Percentiles rank a stretch among this genome's conserved stretches.
phyloP scores from a whole-genome alignment of 1,284 basidiomycete species.

The Rhodotorula sp. region DNA sequence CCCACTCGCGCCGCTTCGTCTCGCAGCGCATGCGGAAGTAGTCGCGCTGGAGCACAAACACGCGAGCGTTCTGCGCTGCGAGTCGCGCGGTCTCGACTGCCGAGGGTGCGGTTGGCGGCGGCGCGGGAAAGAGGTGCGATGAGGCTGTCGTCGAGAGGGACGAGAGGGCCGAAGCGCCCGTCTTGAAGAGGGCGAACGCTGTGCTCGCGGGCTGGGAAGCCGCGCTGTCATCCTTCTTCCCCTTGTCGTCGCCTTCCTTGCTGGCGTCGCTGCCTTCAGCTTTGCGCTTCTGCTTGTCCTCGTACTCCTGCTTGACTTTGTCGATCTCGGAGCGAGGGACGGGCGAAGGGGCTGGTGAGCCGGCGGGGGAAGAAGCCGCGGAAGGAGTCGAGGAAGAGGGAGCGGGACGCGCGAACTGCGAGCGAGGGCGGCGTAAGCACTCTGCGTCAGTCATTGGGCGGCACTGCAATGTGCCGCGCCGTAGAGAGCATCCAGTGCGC shows the following conservation, averaged over 20 bases:
- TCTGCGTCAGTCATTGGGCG: not conserved
- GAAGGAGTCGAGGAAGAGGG: not conserved
- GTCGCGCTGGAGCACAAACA: constrained; percentile 28
- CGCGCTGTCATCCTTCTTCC: not conserved
- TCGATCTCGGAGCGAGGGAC: constrained; percentile 36
- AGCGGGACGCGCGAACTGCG: constrained; percentile 38
- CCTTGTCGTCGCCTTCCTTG: constrained; percentile 1
- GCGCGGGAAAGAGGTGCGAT: constrained; percentile 22
- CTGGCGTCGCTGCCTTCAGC: not conserved
- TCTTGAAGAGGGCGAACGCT: constrained; percentile 21
- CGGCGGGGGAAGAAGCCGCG: not conserved
- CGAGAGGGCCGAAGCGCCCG: constrained; percentile 28
- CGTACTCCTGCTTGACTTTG: constrained; percentile 38
- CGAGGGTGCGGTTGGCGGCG: constrained; percentile 13
- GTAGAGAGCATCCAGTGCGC: not conserved
- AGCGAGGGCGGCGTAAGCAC: no score
- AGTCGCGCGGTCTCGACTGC: constrained; percentile 2
- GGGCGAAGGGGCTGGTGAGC: constrained; percentile 1
- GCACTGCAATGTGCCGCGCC: no score
- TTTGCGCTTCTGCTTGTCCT: constrained; percentile 34
- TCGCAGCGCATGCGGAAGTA: constrained; percentile 32
- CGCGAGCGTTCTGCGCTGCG: constrained; percentile 15
- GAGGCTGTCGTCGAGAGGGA: constrained; percentile 28
- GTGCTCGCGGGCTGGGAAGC: constrained; percentile 7
- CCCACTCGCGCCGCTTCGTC: constrained; percentile 26